These are phyloP conservation scores for Coriaria nepalensis DNA, from an alignment of 306 rosid genomes.

Conservation along the genomic window DNA sequence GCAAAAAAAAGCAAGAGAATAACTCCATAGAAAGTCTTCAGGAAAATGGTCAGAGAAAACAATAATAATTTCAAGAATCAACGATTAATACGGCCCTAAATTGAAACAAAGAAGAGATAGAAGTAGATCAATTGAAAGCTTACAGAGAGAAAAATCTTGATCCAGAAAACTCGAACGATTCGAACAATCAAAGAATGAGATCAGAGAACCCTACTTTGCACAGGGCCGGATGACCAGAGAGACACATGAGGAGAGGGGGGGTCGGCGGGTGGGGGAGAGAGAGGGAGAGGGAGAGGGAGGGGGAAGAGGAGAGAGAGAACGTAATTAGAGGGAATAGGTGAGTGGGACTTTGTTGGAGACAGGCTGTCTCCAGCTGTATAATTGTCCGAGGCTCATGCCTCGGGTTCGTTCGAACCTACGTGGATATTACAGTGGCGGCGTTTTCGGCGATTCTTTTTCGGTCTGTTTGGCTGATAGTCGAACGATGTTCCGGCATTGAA, in stretches of 20 bases:
- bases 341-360: conserved; percentile 99
- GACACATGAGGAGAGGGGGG: background rate
- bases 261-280: background rate
- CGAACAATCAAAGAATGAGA: conserved; percentile 10
- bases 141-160: conserved; percentile 44
- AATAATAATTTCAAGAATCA: conserved; percentile 2
- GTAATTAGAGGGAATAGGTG: conserved; percentile 55
- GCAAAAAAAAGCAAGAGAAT: background rate
- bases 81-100: conserved; percentile 1
- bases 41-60: background rate
- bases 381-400: conserved; percentile 37
- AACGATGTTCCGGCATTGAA: background rate
- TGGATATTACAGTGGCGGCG: conserved; percentile 58
- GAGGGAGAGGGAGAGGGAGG: conserved; percentile 1
- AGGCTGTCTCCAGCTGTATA: conserved; percentile 97
- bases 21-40: background rate
- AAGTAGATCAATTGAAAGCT: conserved; percentile 25
- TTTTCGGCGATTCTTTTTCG: conserved; percentile 20
- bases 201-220: conserved; percentile 47
- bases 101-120: conserved; percentile 8
- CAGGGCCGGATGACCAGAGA: background rate
- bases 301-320: conserved; percentile 18
- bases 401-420: conserved; percentile 51
- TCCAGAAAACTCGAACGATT: conserved; percentile 22
- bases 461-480: background rate